Base-by-base conservation (phyloP, 1,284 basidiomycete species). In the Cryptococcus amylolentus region DNA sequence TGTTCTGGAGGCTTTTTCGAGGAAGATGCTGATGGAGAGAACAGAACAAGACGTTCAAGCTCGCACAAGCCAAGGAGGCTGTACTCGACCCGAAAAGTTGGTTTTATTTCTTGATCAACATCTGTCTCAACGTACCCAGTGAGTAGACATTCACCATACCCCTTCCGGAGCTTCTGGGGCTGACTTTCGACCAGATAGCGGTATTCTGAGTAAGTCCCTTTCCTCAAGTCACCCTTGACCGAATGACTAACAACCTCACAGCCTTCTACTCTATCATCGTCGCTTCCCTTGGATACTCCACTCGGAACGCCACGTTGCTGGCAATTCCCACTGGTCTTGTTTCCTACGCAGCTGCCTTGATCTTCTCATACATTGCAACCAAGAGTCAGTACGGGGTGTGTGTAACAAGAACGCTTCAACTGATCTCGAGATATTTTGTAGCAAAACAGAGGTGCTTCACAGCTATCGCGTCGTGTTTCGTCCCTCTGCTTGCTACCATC, bases 281-380 rank as follows among this genome's bases (percentile, higher is more conserved):
- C n/a, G 49, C 60, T 38, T 53, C 51, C 12, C 57, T 65, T 20
- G 61, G 59, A 1, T 65, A 43, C 54, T 52, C 28, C 5, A 51
- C 50, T 5, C 49, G 49, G 5, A 39, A 59, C 14, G 67, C 67
- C 4, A 64, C 63, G n/a, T 55, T 70, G 1, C 53, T 71, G n/a
- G 59, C 53, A 20, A 69, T 70, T 46, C 69, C 69, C 1, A 74
- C 71, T 5, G 72, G 70, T 31, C 52, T 72, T 13, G 62, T 73
- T 39, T 61, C 57, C 9, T 72, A 68, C 70, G 53, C 68, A 5
- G 42, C 61, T 5, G 62, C 68, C 0, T 55, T 73, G 35, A 13
- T 67, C 35, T 62, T 68, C 48, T 55, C 64, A 5, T 59, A 45
- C 38, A 49, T 68, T 14, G 66, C 65, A 0, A 54, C 54, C 45